Base-by-base conservation (phyloP, 2,329 filamentous ascomycete genomes). In the Pyrenophora seminiperda region DNA sequence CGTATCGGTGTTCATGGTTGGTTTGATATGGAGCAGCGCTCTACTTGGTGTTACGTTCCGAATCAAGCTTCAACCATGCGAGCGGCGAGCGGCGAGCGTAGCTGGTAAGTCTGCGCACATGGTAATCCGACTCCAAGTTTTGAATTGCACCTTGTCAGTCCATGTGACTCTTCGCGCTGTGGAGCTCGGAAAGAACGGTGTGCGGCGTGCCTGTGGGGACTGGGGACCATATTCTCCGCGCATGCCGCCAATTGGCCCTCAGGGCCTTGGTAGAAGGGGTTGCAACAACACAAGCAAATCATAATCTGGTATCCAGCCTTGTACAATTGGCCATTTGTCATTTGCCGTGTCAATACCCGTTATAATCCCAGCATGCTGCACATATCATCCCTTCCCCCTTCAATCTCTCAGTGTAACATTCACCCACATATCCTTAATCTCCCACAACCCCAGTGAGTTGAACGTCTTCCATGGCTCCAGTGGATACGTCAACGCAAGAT, bases 351-450 rank as follows among this genome's bases (percentile, higher is more conserved):
- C 33, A 13, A 11, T 13, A 19, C 19, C 17, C 15, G 10, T 36
- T 11, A 13, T 36, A n/a, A 32, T 32, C 30, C 15, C 13, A 32
- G 14, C 31, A 42, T 5, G 11, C 5, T 19, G n/a, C 33, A 31
- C 10, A 10, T 27, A 27, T 27, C 7, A 11, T 15, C 20, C 18
- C n/a, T 19, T n/a, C 9, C 19, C 29, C 29, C 14, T n/a, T 56
- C 42, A 63, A 11, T 41, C 18, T 17, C 66, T 50, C 41, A 58
- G 32, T 6, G 56, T 65, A 34, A 71, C 64, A 57, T 70, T 57
- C 7, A 70, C 65, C 59, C 58, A 66, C 67, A 71, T 68, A 34
- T 70, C 58, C 41, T 49, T 59, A 17, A 70, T 70, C 45, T 64
- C 60, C 56, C 58, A 68, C 36, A 71, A 22, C 1, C 68, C 68